Conservation (phyloP, 108 stramenopile genomes). For the Pseudonitzschia delicatissima region DNA sequence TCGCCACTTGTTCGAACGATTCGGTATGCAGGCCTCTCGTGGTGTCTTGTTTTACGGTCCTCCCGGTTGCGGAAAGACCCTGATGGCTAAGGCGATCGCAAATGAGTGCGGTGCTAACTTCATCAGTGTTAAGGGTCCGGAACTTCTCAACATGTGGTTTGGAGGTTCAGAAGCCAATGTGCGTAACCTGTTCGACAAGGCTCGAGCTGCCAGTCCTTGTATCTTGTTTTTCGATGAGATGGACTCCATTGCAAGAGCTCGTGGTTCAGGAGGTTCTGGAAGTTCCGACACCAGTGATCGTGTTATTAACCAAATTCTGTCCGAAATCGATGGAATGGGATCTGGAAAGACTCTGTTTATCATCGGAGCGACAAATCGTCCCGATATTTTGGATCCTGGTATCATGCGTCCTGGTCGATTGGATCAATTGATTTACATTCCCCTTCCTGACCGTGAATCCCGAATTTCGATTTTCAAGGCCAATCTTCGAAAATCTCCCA, state of each 20-base stretch:
- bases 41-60: slow-evolving; percentile 99
- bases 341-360: slow-evolving; percentile 98
- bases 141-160: slow-evolving; percentile 98
- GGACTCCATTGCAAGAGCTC: slow-evolving; percentile 98
- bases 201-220: slow-evolving; percentile 97
- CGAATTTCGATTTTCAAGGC: slow-evolving; percentile 96
- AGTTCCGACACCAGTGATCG: slow-evolving; percentile 97
- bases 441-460: slow-evolving; percentile 90
- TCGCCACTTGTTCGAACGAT: slow-evolving; percentile 93
- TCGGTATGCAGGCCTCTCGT: slow-evolving; percentile 94
- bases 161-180: slow-evolving; percentile 99
- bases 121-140: slow-evolving; percentile 99
- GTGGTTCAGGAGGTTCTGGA: slow-evolving; percentile 89
- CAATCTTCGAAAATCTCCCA: slow-evolving; percentile 90
- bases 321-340: slow-evolving; percentile 98
- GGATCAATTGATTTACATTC: slow-evolving; percentile 99
- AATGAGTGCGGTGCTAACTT: slow-evolving; percentile 99
- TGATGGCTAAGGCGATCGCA: slow-evolving; percentile 99
- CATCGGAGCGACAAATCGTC: slow-evolving; percentile 99
- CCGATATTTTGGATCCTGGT: slow-evolving; percentile 98
- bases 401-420: slow-evolving; percentile 99
- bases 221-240: slow-evolving; percentile 99
- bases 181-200: slow-evolving; percentile 98
- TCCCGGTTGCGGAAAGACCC: slow-evolving; percentile 98
- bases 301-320: slow-evolving; percentile 99